phyloP scores from a whole-genome alignment of 1,284 basidiomycete genomes.

The Anthracocystis walkeri region DNA sequence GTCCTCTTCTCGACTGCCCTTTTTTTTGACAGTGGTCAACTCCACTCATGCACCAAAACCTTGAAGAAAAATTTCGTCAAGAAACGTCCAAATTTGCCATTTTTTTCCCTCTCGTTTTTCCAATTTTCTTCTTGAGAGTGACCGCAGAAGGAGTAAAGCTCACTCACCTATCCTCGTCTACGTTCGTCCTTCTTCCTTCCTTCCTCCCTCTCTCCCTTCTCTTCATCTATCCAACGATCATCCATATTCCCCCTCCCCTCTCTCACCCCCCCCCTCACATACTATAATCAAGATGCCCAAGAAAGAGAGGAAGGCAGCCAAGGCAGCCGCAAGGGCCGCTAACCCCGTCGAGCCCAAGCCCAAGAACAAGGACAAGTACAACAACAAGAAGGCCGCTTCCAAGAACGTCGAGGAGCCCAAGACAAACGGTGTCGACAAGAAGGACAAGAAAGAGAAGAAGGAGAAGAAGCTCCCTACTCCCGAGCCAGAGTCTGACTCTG shows the following conservation, averaged over 20 bases:
- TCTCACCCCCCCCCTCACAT: not conserved
- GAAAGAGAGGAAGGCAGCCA: constrained; percentile 29
- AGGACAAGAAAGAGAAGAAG: constrained; percentile 57
- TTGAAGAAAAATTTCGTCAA: constrained; percentile 20
- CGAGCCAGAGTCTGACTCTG: constrained; percentile 37
- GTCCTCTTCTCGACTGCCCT: not conserved
- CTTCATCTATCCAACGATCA: constrained; percentile 1
- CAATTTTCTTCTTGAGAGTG: not conserved
- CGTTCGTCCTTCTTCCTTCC: not conserved
- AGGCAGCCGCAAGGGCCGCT: constrained; percentile 1
- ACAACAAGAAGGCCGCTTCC: constrained; percentile 32
- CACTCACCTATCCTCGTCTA: too few species aligned
- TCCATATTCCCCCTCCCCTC: not conserved
- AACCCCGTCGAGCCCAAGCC: not conserved
- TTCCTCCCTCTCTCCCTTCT: not conserved
- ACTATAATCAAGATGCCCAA: not conserved
- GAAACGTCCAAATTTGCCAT: constrained; percentile 12
- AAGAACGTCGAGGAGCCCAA: constrained; percentile 37
- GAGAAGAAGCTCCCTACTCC: constrained; percentile 55
- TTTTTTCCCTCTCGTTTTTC: constrained; percentile 13
- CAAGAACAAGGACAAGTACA: constrained; percentile 34
- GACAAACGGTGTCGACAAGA: constrained; percentile 51
- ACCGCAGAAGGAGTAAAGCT: not conserved
- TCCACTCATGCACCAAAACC: constrained; percentile 36
- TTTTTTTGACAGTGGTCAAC: constrained; percentile 9